Base-by-base conservation (phyloP, 2,329 filamentous ascomycete genomes). In the Fusarium sacchari region DNA sequence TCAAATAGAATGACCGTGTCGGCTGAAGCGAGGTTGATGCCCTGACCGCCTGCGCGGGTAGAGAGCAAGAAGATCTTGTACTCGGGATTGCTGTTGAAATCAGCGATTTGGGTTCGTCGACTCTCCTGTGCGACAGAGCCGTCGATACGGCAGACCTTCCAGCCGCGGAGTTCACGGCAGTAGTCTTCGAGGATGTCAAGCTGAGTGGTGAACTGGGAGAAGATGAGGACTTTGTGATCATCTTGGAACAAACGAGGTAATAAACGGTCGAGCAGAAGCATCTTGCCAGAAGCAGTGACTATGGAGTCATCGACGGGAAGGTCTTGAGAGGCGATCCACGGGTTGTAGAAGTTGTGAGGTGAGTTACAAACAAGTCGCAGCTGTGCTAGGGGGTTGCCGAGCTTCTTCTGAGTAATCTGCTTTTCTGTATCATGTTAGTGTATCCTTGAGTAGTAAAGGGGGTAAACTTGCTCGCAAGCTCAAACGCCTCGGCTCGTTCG, bases 281-380 rank as follows among this genome's bases (percentile, higher is more conserved):
- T 98, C 81, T 99, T 99, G 20, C 96, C 96, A 0, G 95, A 97
- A 0, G 94, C 90, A 0, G 93, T 96, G 39, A 99, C 89, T 11
- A 99, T 89, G 3, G 89, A 92, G 79, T 97, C 93, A 77, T 98
- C 95, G 0, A 94, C 84, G 0, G 88, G 84, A 0, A 88, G 81
- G 11, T 88, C 87, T 4, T 88, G 86, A 22, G 89, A 87, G 11
- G 86, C 85, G 0, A 89, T 86, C 89, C 96, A 98, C 0, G 96
- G 96, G 80, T 95, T 97, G 83, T 97, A 98, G 81, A 99, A 98
- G 79, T 98, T 97, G 82, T 98, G 95, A 0, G 96, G 96, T 1
- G 91, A 94, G 81, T 99, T 97, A 82, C 96, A 98, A 17, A 94
- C 94, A 0, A 98, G 88, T 1, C 96, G 93, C 7, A 97, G 89